Conservation (phyloP, 2,329 filamentous ascomycete genomes). For the Myrmaecium sp. region DNA sequence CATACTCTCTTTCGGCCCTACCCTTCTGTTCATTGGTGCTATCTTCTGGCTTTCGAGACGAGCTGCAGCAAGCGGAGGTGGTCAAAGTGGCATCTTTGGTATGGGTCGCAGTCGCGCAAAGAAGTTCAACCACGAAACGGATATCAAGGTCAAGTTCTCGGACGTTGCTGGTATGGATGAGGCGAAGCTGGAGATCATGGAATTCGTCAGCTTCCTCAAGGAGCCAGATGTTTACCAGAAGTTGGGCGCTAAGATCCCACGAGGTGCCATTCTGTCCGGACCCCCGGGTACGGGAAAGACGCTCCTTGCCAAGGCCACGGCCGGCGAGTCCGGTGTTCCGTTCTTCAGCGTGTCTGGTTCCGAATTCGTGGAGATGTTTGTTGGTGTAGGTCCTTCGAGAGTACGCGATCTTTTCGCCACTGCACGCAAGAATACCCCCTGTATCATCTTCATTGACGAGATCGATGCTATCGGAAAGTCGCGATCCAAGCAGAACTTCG, state of each 20-base stretch:
- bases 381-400: slow-evolving; percentile 90
- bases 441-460: slow-evolving; percentile 99
- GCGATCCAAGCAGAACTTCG: slow-evolving; percentile 64
- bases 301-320: slow-evolving; percentile 87
- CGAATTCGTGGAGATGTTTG: slow-evolving; percentile 99
- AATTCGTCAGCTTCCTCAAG: slow-evolving; percentile 95
- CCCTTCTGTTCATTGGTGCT: slow-evolving; percentile 67
- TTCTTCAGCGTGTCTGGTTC: slow-evolving; percentile 98
- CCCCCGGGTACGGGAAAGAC: slow-evolving; percentile 98
- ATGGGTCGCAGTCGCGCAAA: slow-evolving; percentile 94
- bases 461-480: slow-evolving; percentile 96
- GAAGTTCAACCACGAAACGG: slow-evolving; percentile 92
- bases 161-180: slow-evolving; percentile 98
- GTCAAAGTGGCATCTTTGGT: slow-evolving; percentile 70
- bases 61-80: slow-evolving; percentile 44
- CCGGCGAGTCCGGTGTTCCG: slow-evolving; percentile 87
- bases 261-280: slow-evolving; percentile 91
- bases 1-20: slow-evolving; percentile 70
- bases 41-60: slow-evolving; percentile 66
- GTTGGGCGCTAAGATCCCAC: slow-evolving; percentile 92
- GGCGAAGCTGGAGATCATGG: slow-evolving; percentile 96
- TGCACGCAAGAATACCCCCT: slow-evolving; percentile 87
- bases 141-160: slow-evolving; percentile 90
- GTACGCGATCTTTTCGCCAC: slow-evolving; percentile 90
- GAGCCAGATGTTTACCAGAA: slow-evolving; percentile 84